phyloP scores from a whole-genome alignment of 1,139 yeast genomes.

The Magnusiomyces suaveolens region DNA sequence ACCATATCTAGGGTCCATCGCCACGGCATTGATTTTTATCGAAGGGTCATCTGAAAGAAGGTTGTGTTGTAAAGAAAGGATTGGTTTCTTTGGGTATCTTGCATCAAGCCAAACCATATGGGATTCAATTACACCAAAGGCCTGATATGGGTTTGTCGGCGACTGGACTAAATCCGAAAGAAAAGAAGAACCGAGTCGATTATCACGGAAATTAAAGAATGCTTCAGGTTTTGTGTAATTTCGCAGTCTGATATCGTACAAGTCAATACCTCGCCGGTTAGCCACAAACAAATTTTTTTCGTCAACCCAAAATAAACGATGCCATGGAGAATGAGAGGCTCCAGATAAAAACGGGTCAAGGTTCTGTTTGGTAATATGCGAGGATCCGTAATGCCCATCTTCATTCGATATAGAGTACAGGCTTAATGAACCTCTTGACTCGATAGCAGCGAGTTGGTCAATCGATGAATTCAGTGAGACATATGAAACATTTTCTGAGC shows the following conservation, averaged over 20 bases:
- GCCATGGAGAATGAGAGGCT: slow-evolving; percentile 1
- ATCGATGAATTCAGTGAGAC: background rate
- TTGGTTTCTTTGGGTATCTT: background rate
- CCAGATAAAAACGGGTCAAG: background rate
- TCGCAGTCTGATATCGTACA: background rate
- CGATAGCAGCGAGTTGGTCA: background rate
- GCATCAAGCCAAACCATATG: background rate
- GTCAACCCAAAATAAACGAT: slow-evolving; percentile 1
- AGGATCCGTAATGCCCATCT: background rate
- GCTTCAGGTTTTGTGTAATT: background rate
- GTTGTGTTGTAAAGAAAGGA: background rate
- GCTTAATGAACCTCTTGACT: background rate
- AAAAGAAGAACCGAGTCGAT: background rate
- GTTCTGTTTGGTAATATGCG: background rate
- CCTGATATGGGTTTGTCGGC: background rate
- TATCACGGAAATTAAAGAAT: background rate
- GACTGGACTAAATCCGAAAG: background rate
- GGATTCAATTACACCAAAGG: background rate
- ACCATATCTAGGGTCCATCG: too few relatives aligned
- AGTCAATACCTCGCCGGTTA: background rate
- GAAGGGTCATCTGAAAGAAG: background rate
- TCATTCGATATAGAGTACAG: background rate
- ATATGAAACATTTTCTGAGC: background rate
- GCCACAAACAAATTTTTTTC: background rate
- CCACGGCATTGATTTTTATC: slow-evolving; percentile 1